Evolutionary conservation across 371 early-diverging fungal species (phyloP).

Genomic region (Mortierella sp.): DNA sequence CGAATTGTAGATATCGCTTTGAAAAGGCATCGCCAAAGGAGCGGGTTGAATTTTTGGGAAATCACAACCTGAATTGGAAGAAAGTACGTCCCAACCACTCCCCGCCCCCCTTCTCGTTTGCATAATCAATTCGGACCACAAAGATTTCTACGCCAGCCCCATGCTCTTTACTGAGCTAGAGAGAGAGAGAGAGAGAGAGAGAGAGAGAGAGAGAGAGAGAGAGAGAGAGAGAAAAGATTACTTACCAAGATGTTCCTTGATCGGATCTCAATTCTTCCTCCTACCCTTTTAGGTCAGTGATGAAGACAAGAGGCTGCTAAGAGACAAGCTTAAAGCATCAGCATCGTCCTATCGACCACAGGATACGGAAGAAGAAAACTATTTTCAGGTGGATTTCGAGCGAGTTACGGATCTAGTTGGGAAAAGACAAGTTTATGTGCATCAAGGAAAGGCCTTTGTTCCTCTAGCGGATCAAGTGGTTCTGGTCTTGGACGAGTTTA

Average conservation of each 20-base stretch:
- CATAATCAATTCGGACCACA: no score
- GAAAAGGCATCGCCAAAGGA: constrained; percentile 66
- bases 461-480: constrained; percentile 77
- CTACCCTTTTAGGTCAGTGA: constrained; percentile 33
- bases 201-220: not conserved
- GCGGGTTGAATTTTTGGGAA: constrained; percentile 63
- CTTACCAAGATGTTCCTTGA: not conserved
- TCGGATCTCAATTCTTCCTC: not conserved
- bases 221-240: not conserved
- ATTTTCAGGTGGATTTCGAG: constrained; percentile 87
- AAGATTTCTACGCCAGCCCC: no score
- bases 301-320: constrained; percentile 42
- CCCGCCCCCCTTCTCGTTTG: no score
- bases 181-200: constrained; percentile 27
- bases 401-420: constrained; percentile 82
- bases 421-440: constrained; percentile 76
- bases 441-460: constrained; percentile 86
- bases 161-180: no score
- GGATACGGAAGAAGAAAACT: constrained; percentile 48
- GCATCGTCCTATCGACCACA: constrained; percentile 16
- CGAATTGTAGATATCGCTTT: constrained; percentile 61
- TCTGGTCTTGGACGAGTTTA: constrained; percentile 85
- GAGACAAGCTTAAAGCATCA: constrained; percentile 47
- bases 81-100: constrained; percentile 61
- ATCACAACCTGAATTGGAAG: constrained; percentile 66